Evolutionary conservation across 352 stramenopile genomes (phyloP).

Genomic region (Pythium chondricola): DNA sequence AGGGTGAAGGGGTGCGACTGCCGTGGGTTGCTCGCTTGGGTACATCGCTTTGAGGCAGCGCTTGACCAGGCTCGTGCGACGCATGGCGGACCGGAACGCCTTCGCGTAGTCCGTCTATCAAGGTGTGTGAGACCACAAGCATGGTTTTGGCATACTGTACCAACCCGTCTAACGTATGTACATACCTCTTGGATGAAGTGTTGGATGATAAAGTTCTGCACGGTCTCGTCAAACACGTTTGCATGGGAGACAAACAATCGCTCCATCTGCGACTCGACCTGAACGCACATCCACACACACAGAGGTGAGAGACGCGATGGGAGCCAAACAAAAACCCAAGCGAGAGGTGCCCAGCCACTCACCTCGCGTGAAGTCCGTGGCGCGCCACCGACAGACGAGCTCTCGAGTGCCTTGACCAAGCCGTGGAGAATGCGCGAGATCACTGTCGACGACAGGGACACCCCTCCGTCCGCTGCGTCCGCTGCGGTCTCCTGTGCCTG

Average conservation of each 20-base stretch:
- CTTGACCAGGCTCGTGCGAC: slow-evolving; percentile 66
- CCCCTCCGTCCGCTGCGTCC: slow-evolving; percentile 25
- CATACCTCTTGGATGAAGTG: slow-evolving; percentile 71
- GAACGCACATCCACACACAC: not conserved
- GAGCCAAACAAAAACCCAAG: not conserved
- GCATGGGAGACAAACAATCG: slow-evolving; percentile 69
- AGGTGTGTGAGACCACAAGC: not conserved
- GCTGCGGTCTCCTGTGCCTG: slow-evolving; percentile 39
- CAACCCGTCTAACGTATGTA: not conserved
- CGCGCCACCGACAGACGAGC: slow-evolving; percentile 1
- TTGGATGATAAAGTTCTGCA: slow-evolving; percentile 84
- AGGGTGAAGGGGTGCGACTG: not conserved
- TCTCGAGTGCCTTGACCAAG: slow-evolving; percentile 52
- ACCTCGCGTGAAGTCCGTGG: slow-evolving; percentile 4
- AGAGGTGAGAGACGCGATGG: not conserved
- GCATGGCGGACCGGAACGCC: slow-evolving; percentile 57
- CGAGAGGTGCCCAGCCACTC: not conserved
- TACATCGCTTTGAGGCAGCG: slow-evolving; percentile 73
- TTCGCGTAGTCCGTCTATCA: slow-evolving; percentile 49
- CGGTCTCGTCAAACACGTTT: slow-evolving; percentile 80
- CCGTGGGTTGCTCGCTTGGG: slow-evolving; percentile 26
- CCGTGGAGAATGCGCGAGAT: slow-evolving; percentile 57
- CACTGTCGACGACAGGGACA: slow-evolving; percentile 36
- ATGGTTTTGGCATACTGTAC: not conserved
- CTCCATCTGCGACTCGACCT: slow-evolving; percentile 64